Evolutionary conservation across 2,329 filamentous ascomycete genomes (phyloP).

Genomic region (Fusarium chaquense): DNA sequence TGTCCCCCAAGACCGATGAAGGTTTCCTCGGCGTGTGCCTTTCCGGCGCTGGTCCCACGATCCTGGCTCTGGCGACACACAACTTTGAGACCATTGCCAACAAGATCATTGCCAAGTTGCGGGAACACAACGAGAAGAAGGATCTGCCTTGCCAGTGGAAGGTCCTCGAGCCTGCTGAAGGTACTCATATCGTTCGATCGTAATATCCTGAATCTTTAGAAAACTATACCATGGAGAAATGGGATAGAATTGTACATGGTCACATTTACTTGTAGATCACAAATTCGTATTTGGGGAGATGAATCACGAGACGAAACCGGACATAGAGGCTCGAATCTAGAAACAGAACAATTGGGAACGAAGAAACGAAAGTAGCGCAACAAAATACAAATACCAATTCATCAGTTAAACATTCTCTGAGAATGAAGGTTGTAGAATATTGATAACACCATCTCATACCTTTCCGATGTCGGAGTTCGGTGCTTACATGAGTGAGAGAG

Average conservation of each 20-base stretch:
- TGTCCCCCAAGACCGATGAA: slow-evolving; percentile 87
- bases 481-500: neutral
- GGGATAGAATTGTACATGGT: neutral
- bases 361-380: slow-evolving; percentile 20
- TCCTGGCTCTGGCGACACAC: slow-evolving; percentile 89
- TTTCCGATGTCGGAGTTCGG: neutral
- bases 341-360: neutral
- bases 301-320: neutral
- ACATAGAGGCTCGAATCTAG: neutral
- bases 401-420: neutral
- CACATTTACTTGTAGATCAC: slow-evolving; percentile 17
- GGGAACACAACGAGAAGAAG: slow-evolving; percentile 66
- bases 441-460: accelerated
- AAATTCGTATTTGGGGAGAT: neutral
- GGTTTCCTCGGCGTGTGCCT: slow-evolving; percentile 94
- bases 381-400: neutral
- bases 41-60: slow-evolving; percentile 94
- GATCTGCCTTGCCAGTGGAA: slow-evolving; percentile 87
- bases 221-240: neutral
- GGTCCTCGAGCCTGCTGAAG: slow-evolving; percentile 87
- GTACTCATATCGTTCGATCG: slow-evolving; percentile 62
- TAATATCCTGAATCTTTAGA: neutral
- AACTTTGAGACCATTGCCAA: slow-evolving; percentile 90
- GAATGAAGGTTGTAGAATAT: no score
- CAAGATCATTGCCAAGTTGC: slow-evolving; percentile 80